These are phyloP conservation scores for Gleditsia sinensis DNA, from an alignment of 306 rosid species.

Conservation along the genomic window DNA sequence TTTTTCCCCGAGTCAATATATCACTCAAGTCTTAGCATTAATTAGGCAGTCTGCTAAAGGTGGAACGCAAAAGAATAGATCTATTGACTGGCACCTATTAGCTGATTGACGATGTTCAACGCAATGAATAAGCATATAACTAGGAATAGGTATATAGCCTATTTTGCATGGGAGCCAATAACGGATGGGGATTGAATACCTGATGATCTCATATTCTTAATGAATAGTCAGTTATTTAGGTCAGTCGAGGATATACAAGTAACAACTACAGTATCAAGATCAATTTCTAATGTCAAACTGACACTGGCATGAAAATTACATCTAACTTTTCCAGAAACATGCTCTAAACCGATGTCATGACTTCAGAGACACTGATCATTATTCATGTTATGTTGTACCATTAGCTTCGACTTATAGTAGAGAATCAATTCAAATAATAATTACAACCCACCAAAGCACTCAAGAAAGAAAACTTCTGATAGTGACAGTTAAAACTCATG, in stretches of 20 bases:
- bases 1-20: background rate
- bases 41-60: background rate
- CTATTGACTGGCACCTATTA: background rate
- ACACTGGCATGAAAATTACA: conserved; percentile 8
- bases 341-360: conserved; percentile 15
- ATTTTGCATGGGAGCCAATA: background rate
- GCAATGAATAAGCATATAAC: background rate
- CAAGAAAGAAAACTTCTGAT: background rate
- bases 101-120: background rate
- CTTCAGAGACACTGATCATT: background rate
- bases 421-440: conserved; percentile 9
- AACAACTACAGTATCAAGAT: background rate
- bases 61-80: background rate
- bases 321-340: background rate
- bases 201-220: conserved; percentile 13
- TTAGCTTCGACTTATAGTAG: conserved; percentile 6
- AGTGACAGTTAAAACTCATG: background rate
- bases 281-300: background rate
- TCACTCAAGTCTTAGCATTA: background rate
- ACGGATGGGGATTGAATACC: background rate
- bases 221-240: background rate
- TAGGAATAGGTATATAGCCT: background rate
- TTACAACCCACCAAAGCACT: conserved; percentile 2
- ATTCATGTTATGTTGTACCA: conserved; percentile 6
- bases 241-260: conserved; percentile 1